Base-by-base conservation (phyloP, 176 grass and related monocot genomes). In the Elymus sibiricus region DNA sequence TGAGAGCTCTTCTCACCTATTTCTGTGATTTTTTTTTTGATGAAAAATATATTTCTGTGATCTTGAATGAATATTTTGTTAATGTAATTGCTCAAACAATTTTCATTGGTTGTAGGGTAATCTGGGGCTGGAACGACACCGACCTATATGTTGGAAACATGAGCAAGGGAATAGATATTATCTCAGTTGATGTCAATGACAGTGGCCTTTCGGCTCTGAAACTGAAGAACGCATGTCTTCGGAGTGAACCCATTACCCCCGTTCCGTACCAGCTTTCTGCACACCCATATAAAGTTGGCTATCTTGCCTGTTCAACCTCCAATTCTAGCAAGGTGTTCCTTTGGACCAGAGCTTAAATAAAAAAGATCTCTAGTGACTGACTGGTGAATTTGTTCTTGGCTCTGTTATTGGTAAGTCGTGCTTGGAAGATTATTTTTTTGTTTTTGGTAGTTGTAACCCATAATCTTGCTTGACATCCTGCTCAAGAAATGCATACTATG, bases 41-140 rank as follows among this genome's bases (percentile, higher is more conserved):
- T 34, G 32, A 3, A 34, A 34, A 34, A 34, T 34, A 34, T 53
- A n/a, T 9, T 83, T 46, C 31, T 9, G 17, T 53, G 49, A 19
- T 53, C 47, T 74, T 74, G 44, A 37, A 28, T 28, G 6, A 59
- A 11, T 86, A 27, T 6, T 65, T 79, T 43, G 21, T 24, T 61
- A 11, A 63, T 24, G 34, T 62, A 62, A 80, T 26, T 44, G 11
- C 44, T 73, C 34, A 44, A 35, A 74, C 60, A 62, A 38, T 26
- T 31, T 76, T 31, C 9, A 12, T 25, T 42, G 76, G 17, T 87
- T 81, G 34, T 85, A 94, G 93, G 83, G 90, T 86, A 53, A 90
- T 94, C 74, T 94, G 93, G 93, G 83, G 93, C 71, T 92, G 93
- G 93, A 91, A 90, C 15, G 75, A 83, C 63, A 81, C 70, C 5